Base-by-base conservation (phyloP, 192 early-diverging fungal genomes). In the Mortierella hygrophila region DNA sequence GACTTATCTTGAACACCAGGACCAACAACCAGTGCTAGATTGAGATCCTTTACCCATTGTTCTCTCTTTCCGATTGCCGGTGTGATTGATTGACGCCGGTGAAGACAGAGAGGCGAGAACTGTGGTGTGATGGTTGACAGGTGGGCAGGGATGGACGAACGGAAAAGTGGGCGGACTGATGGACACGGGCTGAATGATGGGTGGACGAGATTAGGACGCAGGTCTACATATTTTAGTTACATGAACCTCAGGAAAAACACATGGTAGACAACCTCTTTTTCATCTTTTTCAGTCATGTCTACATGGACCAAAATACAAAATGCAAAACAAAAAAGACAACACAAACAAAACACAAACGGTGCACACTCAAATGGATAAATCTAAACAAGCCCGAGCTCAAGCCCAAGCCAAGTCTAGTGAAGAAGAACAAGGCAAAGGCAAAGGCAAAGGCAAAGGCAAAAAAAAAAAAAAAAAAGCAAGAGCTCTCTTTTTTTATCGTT, bases 1-100 rank as follows among this genome's bases (percentile, higher is more conserved):
- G 96, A 42, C 93, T 99, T 75, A 99, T 99, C 82, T 90, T 99
- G 74, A 99, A 99, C 92, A 99, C 99, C 73, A 97, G 96, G 90
- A 92, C 96, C 18, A 65, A 1, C 60, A 65, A 65, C 29, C 29
- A 15, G 29, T 65, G 60, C 60, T 65, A 65, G 60, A 65, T 65
- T 15, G 44, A 46, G 10, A 32, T 13, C 29, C 6, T 35, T 68
- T 11, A 15, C 23, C 6, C 21, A 18, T 35, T 35, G 9, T 41
- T 70, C 13, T 41, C 10, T 41, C 35, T 42, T 41, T 6, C 41
- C 29, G 18, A 23, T 41, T 41, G 4, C 40, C 42, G 69, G 69
- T 20, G 69, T 41, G 69, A 41, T 38, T 42, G 69, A 41, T 70
- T 70, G 21, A 26, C 29, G 13, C 10, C 29, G 10, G 29, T 26